Evolutionary conservation across 2,329 filamentous ascomycete genomes (phyloP), one percentile per base, ranked within the genome.

Genomic region (Hypomyces perniciosus): DNA sequence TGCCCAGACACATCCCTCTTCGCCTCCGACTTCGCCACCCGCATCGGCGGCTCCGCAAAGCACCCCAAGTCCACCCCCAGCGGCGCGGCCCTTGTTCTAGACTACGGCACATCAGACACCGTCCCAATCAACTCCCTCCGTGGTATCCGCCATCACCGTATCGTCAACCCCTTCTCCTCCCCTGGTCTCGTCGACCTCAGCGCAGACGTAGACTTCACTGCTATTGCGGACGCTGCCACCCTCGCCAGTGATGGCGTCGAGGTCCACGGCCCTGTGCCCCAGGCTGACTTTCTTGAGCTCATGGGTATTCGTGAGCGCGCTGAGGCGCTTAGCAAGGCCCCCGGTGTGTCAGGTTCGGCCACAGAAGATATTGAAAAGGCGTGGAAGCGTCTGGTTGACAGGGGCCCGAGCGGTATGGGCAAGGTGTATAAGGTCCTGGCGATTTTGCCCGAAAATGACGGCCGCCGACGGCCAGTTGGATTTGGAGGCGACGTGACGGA

Each of bases 361-460:
- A 79, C 71, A 30, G 75, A 74, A 57, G 80, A 82, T 46, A 75
- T 96, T 31, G 83, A 90, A 57, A 80, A 75, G 55, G 85, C 86
- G 0, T 95, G 90, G 81, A 85, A 81, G 70, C 77, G 93, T 54
- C 72, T 99, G 46, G 81, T 96, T n/a, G 91, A 96, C 66, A 77
- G 83, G 39, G 85, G 88, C 0, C 86, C 84, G 1, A 83, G 81
- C 46, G 92, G 90, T 0, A 99, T 99, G 93, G 93, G 93, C 0
- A 91, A 85, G 71, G 74, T 96, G 26, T 99, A 99, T 68, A 96
- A 97, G 72, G 91, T 83, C 27, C 78, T 99, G 77, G 88, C 91
- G 9, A 89, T 99, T 60, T 65, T 97, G 61, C 93, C 93, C 0
- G 86, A 91, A 68, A 88, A 87, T 56, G 79, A 77, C 34, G 85